Conservation (phyloP, 1,284 basidiomycete genomes). For the Rhodotorula sp. region DNA sequence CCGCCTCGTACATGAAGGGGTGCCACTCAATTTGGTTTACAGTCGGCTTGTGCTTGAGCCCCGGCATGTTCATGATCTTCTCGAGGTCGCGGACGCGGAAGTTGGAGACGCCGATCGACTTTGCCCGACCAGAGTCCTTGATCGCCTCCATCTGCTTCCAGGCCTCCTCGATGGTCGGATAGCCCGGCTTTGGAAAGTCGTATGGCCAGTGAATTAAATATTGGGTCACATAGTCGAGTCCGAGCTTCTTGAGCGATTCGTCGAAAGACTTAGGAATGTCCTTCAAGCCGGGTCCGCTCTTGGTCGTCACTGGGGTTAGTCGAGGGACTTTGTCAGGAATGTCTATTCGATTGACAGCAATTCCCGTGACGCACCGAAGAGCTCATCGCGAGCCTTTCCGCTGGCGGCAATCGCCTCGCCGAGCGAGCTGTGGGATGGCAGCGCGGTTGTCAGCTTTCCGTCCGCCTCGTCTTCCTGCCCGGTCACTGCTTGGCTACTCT, state of each 20-base stretch:
- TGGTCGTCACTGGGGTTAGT: slow-evolving; percentile 30
- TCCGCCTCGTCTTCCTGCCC: too few species aligned
- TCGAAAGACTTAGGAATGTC: slow-evolving; percentile 21
- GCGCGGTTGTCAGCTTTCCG: too few species aligned
- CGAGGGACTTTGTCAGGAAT: too few species aligned
- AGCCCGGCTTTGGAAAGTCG: slow-evolving; percentile 52
- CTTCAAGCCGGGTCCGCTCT: slow-evolving; percentile 30
- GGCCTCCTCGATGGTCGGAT: slow-evolving; percentile 38
- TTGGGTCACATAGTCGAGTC: slow-evolving; percentile 63
- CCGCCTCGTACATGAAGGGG: slow-evolving; percentile 67
- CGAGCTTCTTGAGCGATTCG: slow-evolving; percentile 52
- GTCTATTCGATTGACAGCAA: too few species aligned
- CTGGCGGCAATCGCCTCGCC: slow-evolving; percentile 57
- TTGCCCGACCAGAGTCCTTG: slow-evolving; percentile 44
- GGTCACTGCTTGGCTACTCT: too few species aligned
- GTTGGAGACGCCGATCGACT: slow-evolving; percentile 81
- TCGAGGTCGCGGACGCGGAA: slow-evolving; percentile 67
- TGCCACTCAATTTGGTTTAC: slow-evolving; percentile 85
- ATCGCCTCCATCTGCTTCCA: slow-evolving; percentile 70
- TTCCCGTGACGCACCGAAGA: slow-evolving; percentile 60
- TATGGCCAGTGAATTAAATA: slow-evolving; percentile 65
- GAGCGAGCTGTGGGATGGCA: too few species aligned
- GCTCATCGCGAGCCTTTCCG: slow-evolving; percentile 57
- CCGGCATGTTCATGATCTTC: slow-evolving; percentile 58
- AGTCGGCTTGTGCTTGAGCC: slow-evolving; percentile 48